Evolutionary conservation across 345 rosid species (phyloP).

Genomic region (Eucalyptus sp.): DNA sequence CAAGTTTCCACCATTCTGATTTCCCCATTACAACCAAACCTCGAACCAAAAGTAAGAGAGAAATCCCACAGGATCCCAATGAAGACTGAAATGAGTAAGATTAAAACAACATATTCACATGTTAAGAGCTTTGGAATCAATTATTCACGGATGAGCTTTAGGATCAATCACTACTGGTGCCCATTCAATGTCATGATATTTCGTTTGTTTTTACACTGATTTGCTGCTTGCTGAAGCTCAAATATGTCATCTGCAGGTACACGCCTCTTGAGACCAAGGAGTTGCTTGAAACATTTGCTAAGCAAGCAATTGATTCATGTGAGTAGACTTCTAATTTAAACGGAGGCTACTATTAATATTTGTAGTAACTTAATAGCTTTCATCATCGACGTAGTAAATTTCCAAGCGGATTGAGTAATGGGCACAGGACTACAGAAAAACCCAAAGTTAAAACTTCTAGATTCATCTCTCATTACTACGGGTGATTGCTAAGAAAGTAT

Average conservation of each 20-base stretch:
- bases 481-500: background rate
- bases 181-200: background rate
- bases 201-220: background rate
- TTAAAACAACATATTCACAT: background rate
- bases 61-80: background rate
- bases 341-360: background rate
- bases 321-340: conserved; percentile 12
- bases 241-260: conserved; percentile 36
- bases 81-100: background rate
- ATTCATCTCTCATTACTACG: background rate
- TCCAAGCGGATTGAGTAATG: background rate
- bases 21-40: background rate
- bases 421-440: background rate
- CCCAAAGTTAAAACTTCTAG: background rate
- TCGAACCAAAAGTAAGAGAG: background rate
- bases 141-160: background rate
- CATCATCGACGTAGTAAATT: background rate
- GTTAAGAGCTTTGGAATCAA: background rate
- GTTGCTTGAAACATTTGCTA: conserved; percentile 58
- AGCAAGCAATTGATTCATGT: conserved; percentile 76
- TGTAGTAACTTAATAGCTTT: background rate
- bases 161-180: background rate
- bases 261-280: conserved; percentile 74
- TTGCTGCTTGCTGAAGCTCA: background rate
- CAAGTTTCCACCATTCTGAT: background rate